Base-by-base conservation (phyloP, 2,329 filamentous ascomycete species). In the Venturia asperata region DNA sequence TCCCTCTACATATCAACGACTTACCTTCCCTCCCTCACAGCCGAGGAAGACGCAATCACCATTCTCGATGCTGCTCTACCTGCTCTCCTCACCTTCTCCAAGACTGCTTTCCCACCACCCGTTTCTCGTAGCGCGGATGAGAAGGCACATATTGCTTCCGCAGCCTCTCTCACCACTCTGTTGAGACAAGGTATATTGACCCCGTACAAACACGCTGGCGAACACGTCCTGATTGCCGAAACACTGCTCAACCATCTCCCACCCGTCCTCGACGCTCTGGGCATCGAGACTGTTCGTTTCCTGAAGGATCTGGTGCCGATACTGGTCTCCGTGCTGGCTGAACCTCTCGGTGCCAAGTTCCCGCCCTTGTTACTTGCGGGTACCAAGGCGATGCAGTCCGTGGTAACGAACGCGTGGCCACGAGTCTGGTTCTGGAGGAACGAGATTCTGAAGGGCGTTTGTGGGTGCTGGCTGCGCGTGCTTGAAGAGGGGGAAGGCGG, bases 11-110 rank as follows among this genome's bases (percentile, higher is more conserved):
- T 91, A 0, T 85, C 87, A 43, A 81, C 96, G n/a, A 81, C 88
- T 9, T 90, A 86, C 70, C 80, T 96, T 6, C 92, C 93, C 0
- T 85, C 82, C 15, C 78, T 96, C 52, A 96, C 91, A 0, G 86
- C 89, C 0, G 88, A 90, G 70, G 73, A 81, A 0, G 89, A 94
- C 65, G 89, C 89, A 4, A 72, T 89, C 1, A 71, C 72, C 1
- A 77, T 97, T 3, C 81, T 96, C 0, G 71, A 74, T 6, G 79
- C 81, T 7, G 85, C 88, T 0, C 95, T 92, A 68, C 79, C 82
- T 9, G 86, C 87, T 1, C 79, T 96, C 3, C 76, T 89, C 21
- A 76, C 77, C 0, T 80, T 96, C 6, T 73, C 79, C 9, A 70
- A 76, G 58, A 75, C 82, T 70, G 61, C 47, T 68, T 68, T 66